Evolutionary conservation across 495 filamentous ascomycete species (phyloP).

Genomic region (Hapsidospora chrysogenum): DNA sequence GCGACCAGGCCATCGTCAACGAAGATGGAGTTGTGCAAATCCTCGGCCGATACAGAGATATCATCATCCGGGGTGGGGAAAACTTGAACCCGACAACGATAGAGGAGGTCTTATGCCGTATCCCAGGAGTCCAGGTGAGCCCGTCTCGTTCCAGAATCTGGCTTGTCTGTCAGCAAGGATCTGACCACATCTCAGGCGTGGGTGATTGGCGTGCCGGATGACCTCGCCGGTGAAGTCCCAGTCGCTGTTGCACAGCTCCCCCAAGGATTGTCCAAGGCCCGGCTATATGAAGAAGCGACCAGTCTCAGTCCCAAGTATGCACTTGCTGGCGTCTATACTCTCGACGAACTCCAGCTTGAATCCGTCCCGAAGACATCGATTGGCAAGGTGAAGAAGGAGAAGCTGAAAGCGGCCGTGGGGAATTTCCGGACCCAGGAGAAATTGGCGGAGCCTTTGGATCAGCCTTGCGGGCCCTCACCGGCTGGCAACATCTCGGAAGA

Average conservation of each 20-base stretch:
- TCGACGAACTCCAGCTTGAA: conserved; percentile 14
- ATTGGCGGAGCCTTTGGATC: not conserved
- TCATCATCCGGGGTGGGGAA: conserved; percentile 32
- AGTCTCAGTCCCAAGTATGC: conserved; percentile 17
- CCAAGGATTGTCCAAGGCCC: conserved; percentile 3
- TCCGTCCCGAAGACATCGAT: conserved; percentile 18
- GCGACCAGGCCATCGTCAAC: conserved; percentile 27
- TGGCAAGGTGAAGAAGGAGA: conserved; percentile 17
- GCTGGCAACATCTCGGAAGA: conserved; percentile 2
- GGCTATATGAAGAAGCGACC: conserved; percentile 10
- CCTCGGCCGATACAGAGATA: conserved; percentile 29
- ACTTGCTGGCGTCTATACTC: conserved; percentile 14
- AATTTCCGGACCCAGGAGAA: too few relatives aligned
- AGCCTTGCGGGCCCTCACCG: not conserved
- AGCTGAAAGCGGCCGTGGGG: conserved; percentile 1
- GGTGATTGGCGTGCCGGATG: conserved; percentile 20
- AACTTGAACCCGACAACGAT: conserved; percentile 25
- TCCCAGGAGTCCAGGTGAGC: conserved; percentile 6
- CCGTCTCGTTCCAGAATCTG: not conserved
- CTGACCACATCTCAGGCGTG: too few relatives aligned
- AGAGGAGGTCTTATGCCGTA: conserved; percentile 14
- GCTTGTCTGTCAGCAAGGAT: too few relatives aligned
- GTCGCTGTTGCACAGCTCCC: conserved; percentile 17
- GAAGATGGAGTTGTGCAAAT: conserved; percentile 17
- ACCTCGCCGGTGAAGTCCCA: conserved; percentile 21